Conservation (phyloP, 2,329 filamentous ascomycete species). For the Ophiostoma tasmaniense region DNA sequence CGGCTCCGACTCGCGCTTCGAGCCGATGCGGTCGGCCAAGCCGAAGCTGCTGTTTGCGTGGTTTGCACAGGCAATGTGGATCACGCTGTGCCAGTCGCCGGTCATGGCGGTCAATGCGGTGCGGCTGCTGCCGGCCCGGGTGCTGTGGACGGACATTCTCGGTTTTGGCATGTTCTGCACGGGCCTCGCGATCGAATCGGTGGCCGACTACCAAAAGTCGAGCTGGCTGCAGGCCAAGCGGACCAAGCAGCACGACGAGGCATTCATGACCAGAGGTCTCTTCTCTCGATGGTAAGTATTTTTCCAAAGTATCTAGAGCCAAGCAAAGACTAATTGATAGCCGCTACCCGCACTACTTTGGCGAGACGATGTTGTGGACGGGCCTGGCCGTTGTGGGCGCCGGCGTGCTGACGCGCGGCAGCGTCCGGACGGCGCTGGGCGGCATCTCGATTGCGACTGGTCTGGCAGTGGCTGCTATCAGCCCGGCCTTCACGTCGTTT, state of each 20-base stretch:
- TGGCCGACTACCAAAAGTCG: conserved; percentile 56
- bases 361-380: conserved; percentile 61
- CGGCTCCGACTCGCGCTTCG: conserved; percentile 48
- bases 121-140: neutral
- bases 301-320: no score
- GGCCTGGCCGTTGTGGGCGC: conserved; percentile 54
- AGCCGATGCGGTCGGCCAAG: conserved; percentile 32
- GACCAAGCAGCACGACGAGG: conserved; percentile 57
- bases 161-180: conserved; percentile 40
- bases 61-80: conserved; percentile 56
- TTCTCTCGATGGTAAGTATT: conserved; percentile 42
- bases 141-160: neutral
- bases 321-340: conserved; percentile 25
- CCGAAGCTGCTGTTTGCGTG: conserved; percentile 32
- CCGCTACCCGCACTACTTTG: conserved; percentile 63
- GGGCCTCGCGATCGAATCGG: conserved; percentile 52
- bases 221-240: conserved; percentile 53
- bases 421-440: conserved; percentile 25
- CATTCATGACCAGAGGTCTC: conserved; percentile 55
- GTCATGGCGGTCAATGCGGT: conserved; percentile 54
- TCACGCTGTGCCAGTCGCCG: conserved; percentile 57
- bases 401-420: conserved; percentile 52
- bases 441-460: neutral
- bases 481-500: conserved; percentile 46
- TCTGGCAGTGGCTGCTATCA: neutral